phyloP scores from a whole-genome alignment of 345 rosid species.

The Schrenkiella parvula region DNA sequence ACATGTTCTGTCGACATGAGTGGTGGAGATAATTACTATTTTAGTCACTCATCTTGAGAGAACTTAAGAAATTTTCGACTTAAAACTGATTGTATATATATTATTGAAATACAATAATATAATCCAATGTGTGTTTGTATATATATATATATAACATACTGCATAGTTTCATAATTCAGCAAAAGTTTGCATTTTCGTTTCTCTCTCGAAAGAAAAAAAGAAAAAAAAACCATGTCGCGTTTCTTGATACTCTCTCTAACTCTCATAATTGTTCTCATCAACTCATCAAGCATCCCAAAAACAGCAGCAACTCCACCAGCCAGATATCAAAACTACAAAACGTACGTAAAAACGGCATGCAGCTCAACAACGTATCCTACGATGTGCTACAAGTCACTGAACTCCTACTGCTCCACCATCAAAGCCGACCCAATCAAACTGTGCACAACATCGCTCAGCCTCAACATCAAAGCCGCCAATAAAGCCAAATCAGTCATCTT shows the following conservation, averaged over 20 bases:
- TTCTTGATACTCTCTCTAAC: slow-evolving; percentile 11
- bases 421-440: slow-evolving; percentile 52
- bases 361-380: slow-evolving; percentile 49
- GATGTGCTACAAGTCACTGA: slow-evolving; percentile 48
- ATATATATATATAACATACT: neutral
- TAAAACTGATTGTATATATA: no score
- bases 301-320: slow-evolving; percentile 31
- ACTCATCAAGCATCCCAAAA: neutral
- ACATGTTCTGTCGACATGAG: no score
- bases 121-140: neutral
- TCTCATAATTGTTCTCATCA: slow-evolving; percentile 20
- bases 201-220: neutral
- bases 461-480: slow-evolving; percentile 42
- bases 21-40: no score
- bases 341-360: slow-evolving; percentile 50
- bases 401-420: slow-evolving; percentile 43
- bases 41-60: no score
- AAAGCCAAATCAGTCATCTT: slow-evolving; percentile 29
- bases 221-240: slow-evolving; percentile 20
- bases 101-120: neutral
- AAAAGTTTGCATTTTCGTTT: neutral
- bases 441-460: slow-evolving; percentile 42
- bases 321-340: slow-evolving; percentile 32
- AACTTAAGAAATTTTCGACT: no score
- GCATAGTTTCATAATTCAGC: slow-evolving; percentile 4